Evolutionary conservation across 2,329 filamentous ascomycete genomes (phyloP), one percentile per base, ranked within the genome.

Genomic region (Pseudopithomyces maydicus): DNA sequence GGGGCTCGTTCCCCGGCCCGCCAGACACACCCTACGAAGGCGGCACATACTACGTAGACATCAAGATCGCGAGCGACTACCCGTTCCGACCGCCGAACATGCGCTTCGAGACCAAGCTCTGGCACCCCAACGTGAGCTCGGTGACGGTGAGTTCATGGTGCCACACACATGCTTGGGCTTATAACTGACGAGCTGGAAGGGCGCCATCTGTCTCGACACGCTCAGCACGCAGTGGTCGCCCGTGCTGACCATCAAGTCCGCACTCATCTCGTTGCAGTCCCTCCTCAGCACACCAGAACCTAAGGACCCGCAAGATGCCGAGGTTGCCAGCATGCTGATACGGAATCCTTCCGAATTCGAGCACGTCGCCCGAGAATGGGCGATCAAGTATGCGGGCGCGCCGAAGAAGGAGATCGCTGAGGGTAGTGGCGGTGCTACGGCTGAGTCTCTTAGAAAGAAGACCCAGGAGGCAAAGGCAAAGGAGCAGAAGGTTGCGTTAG

Each of bases 111-210:
- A 99, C 95, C 62, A 93, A 89, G 77, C 89, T 98, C 67, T 99
- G 93, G 93, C 95, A 99, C 76, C 95, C 95, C 33, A 99, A 99
- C 73, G 87, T 99, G 79, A 96, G 91, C 82, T 94, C 90, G 70
- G 90, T 95, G 74, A 97, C 93, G 39, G 92, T 96, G 79, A 71
- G 88, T 82, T 17, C 8, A 17, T 20, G 33, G n/a, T 8, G 19
- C 6, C 36, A 32, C 22, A 35, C 29, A 32, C 14, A 12, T 14
- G 33, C 53, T 20, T 52, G 15, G 39, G 19, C 7, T 23, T 22
- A 22, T 29, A 45, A 32, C 70, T 79, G 58, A 76, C 42, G 26
- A 44, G n/a, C 39, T 56, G 50, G 11, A 61, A 98, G 92, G 95
- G 95, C 54, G 94, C 93, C 23, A 99, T 99, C 74, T 99, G 95